phyloP scores from a whole-genome alignment of 75 land plant genomes.

The Isoetes taiwanensis region DNA sequence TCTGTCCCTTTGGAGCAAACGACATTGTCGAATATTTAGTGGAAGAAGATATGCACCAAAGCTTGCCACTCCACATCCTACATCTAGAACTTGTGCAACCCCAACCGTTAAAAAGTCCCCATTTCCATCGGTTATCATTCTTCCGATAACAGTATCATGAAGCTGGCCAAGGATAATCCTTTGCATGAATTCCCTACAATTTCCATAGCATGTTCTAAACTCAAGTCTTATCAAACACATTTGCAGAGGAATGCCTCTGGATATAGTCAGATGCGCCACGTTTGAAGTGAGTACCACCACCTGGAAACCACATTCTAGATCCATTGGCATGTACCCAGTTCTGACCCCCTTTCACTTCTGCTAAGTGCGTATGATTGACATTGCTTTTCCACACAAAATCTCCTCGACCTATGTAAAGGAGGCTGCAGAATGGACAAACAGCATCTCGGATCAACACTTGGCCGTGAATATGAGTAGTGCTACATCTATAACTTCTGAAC shows the following conservation, averaged over 20 bases:
- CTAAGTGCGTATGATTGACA: slow-evolving; percentile 71
- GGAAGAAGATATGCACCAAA: slow-evolving; percentile 67
- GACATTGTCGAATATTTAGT: slow-evolving; percentile 69
- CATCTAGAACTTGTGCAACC: slow-evolving; percentile 63
- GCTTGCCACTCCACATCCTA: slow-evolving; percentile 88
- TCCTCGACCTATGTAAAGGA: too few species aligned
- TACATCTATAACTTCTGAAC: too few species aligned
- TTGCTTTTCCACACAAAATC: slow-evolving; percentile 76
- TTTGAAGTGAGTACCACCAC: slow-evolving; percentile 90
- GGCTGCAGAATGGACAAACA: too few species aligned
- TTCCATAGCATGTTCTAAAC: too few species aligned
- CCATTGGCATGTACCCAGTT: slow-evolving; percentile 79
- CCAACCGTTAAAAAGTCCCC: slow-evolving; percentile 61
- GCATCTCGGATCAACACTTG: too few species aligned
- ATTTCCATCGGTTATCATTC: slow-evolving; percentile 51
- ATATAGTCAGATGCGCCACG: slow-evolving; percentile 78
- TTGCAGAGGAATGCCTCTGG: slow-evolving; percentile 35
- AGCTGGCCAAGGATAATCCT: too few species aligned
- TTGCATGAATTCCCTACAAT: too few species aligned
- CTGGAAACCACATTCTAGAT: slow-evolving; percentile 78
- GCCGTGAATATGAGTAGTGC: too few species aligned
- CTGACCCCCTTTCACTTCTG: slow-evolving; percentile 90
- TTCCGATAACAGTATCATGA: too few species aligned
- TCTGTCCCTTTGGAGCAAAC: slow-evolving; percentile 86
- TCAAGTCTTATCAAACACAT: neutral